Base-by-base conservation (phyloP, 2,329 filamentous ascomycete genomes). In the Talaromyces sp. region DNA sequence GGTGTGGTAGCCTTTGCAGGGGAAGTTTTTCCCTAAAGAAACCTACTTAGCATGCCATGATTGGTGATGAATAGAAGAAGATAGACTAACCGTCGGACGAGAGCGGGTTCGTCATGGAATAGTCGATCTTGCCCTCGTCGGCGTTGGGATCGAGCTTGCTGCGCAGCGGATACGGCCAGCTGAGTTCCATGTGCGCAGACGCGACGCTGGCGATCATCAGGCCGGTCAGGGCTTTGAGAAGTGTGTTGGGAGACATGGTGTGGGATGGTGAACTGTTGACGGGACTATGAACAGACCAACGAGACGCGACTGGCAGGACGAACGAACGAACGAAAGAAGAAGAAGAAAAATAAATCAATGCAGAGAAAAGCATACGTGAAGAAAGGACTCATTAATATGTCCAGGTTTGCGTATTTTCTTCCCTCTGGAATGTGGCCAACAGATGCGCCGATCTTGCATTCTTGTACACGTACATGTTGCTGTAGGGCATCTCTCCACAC, bases 51-150 rank as follows among this genome's bases (percentile, higher is more conserved):
- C 9, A 32, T 44, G 17, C 3, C 36, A 28, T 53, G 13, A 39
- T 42, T 13, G 11, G 36, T 71, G 53, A 44, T 27, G 27, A 27
- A 27, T 27, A 27, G 1, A 22, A 27, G 1, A 22, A n/a, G 17
- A 22, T 22, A 22, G 22, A 57, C n/a, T n/a, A 28, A 62, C 61
- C 61, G 44, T 62, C 61, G 3, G 57, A 27, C 28, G 59, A 32
- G 19, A 95, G 81, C 2, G 91, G 91, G 15, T 82, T 80, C 32
- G 86, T 90, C 78, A 91, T 91, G 68, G 83, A 84, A 78, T 89
- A 91, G 78, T 93, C 89, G 70, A 85, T 81, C 59, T 81, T 73
- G 58, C 76, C 75, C 15, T 68, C 64, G 22, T 52, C 28, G 39
- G 73, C 73, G 51, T 78, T 71, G 22, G 79, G 77, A 66, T 84